These are phyloP conservation scores for Helichrysum umbraculigerum DNA, from an alignment of 129 eudicot genomes.

Conservation along the genomic window DNA sequence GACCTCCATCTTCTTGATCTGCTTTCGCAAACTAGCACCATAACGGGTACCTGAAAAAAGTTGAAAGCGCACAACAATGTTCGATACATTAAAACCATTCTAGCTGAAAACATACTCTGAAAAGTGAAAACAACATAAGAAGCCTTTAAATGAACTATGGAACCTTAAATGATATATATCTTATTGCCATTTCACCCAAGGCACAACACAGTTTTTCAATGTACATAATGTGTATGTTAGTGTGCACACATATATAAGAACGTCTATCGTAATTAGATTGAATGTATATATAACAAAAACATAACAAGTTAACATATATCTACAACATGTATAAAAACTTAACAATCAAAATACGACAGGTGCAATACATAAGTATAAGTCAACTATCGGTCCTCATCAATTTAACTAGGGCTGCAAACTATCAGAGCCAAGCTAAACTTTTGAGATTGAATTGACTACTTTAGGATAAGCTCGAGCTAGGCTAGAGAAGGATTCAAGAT, in stretches of 20 bases:
- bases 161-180: no score
- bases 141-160: no score
- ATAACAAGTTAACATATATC: neutral
- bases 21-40: conserved; percentile 97
- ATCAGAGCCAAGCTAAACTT: neutral
- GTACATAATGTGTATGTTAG: no score
- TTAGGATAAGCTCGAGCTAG: no score
- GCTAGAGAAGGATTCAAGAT: no score
- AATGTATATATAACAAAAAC: neutral
- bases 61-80: neutral
- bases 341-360: neutral
- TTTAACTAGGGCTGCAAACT: neutral
- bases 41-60: conserved; percentile 71
- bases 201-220: no score
- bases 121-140: no score
- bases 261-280: neutral
- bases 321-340: neutral
- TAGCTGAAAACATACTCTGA: no score
- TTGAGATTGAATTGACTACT: no score
- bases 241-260: no score
- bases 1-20: conserved; percentile 49
- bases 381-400: neutral
- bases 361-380: no score
- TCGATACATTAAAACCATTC: neutral
- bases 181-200: no score